Evolutionary conservation across 495 filamentous ascomycete species (phyloP).

Genomic region (Hypoxylon cercidicola): DNA sequence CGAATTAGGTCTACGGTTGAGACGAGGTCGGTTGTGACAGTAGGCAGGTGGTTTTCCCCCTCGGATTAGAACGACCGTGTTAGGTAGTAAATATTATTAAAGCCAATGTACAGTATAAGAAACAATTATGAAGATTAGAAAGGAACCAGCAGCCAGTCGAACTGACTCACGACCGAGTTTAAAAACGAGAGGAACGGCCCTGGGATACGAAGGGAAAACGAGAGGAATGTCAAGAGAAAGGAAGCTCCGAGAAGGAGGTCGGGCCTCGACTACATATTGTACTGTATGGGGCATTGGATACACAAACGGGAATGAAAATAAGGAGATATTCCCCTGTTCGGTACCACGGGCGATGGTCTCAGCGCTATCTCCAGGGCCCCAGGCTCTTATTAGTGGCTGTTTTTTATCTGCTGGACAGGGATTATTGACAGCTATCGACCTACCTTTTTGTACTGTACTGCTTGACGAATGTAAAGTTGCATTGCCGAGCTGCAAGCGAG

Average conservation of each 20-base stretch:
- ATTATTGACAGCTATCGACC: slow-evolving; percentile 34
- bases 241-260: slow-evolving; percentile 24
- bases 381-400: slow-evolving; percentile 35
- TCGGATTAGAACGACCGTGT: slow-evolving; percentile 28
- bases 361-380: slow-evolving; percentile 33
- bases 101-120: slow-evolving; percentile 33
- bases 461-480: slow-evolving; percentile 10
- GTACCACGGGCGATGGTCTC: slow-evolving; percentile 27
- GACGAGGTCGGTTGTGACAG: slow-evolving; percentile 21
- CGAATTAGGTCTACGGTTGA: slow-evolving; percentile 9
- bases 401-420: slow-evolving; percentile 33
- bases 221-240: slow-evolving; percentile 39
- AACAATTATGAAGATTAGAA: slow-evolving; percentile 42
- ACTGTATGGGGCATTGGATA: slow-evolving; percentile 36
- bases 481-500: background rate
- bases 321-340: slow-evolving; percentile 36
- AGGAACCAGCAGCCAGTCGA: slow-evolving; percentile 11
- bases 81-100: slow-evolving; percentile 25
- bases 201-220: slow-evolving; percentile 41
- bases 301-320: slow-evolving; percentile 22
- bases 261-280: slow-evolving; percentile 28
- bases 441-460: slow-evolving; percentile 19
- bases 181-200: slow-evolving; percentile 38
- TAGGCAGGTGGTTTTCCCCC: slow-evolving; percentile 6
- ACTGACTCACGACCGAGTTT: slow-evolving; percentile 26